A percentile compares a stretch with the other conserved stretches of the same genome.
These are phyloP conservation scores for Pseudoperonospora humuli DNA, from an alignment of 352 stramenopile species.

Conservation along the genomic window DNA sequence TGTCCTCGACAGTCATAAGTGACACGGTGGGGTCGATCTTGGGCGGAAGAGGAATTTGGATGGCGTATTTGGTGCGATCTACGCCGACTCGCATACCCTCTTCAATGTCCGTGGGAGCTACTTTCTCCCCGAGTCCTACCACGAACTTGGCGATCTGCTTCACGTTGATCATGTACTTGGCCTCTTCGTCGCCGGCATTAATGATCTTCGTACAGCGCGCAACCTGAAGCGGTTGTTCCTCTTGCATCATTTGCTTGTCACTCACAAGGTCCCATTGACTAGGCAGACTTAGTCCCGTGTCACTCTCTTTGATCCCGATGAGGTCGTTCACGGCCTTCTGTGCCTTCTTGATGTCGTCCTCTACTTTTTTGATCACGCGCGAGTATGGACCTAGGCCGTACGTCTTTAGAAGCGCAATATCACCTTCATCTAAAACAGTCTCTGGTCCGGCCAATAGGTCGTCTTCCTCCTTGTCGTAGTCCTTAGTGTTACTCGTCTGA, in stretches of 20 bases:
- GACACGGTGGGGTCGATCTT: slow-evolving; percentile 99
- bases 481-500: slow-evolving; percentile 93
- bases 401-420: slow-evolving; percentile 99
- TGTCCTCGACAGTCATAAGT: slow-evolving; percentile 97
- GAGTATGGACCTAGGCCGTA: slow-evolving; percentile 97
- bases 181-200: slow-evolving; percentile 89
- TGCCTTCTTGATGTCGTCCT: slow-evolving; percentile 98
- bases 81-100: slow-evolving; percentile 99
- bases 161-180: slow-evolving; percentile 99
- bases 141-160: slow-evolving; percentile 99
- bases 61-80: slow-evolving; percentile 95
- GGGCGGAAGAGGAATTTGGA: slow-evolving; percentile 96
- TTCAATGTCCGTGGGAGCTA: slow-evolving; percentile 99
- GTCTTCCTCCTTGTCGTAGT: slow-evolving; percentile 93
- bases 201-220: slow-evolving; percentile 96
- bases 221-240: slow-evolving; percentile 96
- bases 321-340: slow-evolving; percentile 89
- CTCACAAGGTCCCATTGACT: slow-evolving; percentile 98
- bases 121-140: slow-evolving; percentile 96
- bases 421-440: slow-evolving; percentile 88
- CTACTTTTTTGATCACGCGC: slow-evolving; percentile 93
- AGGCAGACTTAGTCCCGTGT: slow-evolving; percentile 97
- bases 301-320: slow-evolving; percentile 97
- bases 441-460: slow-evolving; percentile 71
- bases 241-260: slow-evolving; percentile 99